Evolutionary conservation across 148 eudicot genomes (phyloP).

Genomic region (Arctostaphylos glauca): DNA sequence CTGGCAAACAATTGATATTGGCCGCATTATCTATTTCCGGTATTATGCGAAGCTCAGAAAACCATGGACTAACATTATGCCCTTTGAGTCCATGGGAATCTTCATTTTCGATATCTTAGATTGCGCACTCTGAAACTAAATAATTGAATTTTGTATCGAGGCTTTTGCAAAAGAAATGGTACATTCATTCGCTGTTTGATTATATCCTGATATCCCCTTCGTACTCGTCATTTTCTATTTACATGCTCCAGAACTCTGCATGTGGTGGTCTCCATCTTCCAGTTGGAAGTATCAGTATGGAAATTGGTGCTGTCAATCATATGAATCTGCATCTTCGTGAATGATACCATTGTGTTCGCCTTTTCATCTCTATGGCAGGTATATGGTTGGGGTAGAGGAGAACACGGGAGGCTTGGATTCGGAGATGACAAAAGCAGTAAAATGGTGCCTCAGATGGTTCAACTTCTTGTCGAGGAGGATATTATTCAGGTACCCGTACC

Average conservation of each 20-base stretch:
- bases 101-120: background rate
- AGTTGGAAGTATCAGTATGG: background rate
- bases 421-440: constrained; percentile 99
- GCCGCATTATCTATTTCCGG: no score
- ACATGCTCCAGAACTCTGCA: constrained; percentile 6
- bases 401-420: constrained; percentile 97
- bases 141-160: background rate
- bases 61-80: background rate
- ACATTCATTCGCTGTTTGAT: background rate
- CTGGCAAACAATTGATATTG: no score
- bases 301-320: background rate
- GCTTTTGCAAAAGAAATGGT: background rate
- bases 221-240: background rate
- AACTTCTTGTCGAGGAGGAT: constrained; percentile 78
- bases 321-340: background rate
- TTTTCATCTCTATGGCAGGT: constrained; percentile 43
- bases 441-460: constrained; percentile 95
- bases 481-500: constrained; percentile 63
- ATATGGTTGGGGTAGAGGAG: constrained; percentile 99
- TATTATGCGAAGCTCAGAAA: background rate
- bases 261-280: background rate
- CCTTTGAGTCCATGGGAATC: background rate
- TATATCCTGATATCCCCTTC: no score
- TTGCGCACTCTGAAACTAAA: background rate
- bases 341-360: background rate